Base-by-base conservation (phyloP, 2,329 filamentous ascomycete genomes). In the Scedosporium boydii region DNA sequence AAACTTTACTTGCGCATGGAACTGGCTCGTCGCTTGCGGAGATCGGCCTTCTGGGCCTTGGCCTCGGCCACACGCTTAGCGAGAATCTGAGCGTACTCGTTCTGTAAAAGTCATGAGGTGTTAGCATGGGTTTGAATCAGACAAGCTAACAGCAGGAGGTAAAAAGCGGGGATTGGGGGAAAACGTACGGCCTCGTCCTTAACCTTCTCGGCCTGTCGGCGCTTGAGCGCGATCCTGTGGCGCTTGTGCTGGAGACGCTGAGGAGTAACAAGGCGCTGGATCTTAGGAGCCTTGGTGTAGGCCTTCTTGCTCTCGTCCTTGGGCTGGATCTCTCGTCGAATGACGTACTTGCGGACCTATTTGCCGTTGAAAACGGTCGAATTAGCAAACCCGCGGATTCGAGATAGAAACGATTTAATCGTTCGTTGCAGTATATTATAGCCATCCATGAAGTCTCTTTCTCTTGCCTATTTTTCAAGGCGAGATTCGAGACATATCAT, bases 181-280 rank as follows among this genome's bases (percentile, higher is more conserved):
- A 62, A 68, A 87, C 90, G 77, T 91, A 96, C 95, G 76, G 95
- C 95, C 85, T 96, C 93, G 78, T 99, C 95, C 88, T 97, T 97
- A 83, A 91, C 87, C 81, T 93, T 90, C 86, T 99, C 95, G 75
- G 93, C 83, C 77, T 92, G 91, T 81, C 95, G 93, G 80, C 93
- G 91, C 92, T 99, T 99, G 83, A 99, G 89, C 75, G 95, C 93
- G 75, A 96, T 84, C 73, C 93, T 87, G 86, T 98, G 95, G 76
- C 95, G 92, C 91, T 98, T 99, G 90, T 96, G 95, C 87, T 99
- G 95, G 77, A 99, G 92, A 80, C 95, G 95, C 85, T 98, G 95
- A 79, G 95, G 95, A 76, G 95, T 99, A 74, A 99, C 92, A 74
- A 99, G 91, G 79, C 95, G 91, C 88, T 99, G 95, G 83, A 99